Conservation (phyloP, 495 filamentous ascomycete genomes). For the Tuber borchii region DNA sequence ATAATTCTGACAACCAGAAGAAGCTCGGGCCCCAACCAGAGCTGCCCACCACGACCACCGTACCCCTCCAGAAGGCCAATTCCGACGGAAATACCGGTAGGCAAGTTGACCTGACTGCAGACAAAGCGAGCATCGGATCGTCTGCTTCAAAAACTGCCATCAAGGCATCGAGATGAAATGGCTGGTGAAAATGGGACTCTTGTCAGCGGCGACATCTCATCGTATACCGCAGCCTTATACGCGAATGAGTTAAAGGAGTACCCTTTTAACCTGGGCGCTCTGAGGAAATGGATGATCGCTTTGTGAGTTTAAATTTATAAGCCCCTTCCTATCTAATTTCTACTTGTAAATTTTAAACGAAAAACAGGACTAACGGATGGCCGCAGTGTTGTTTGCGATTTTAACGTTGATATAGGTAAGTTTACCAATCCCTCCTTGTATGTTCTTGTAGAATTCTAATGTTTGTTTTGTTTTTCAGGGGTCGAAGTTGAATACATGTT, state of each 20-base stretch:
- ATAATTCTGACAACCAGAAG: slow-evolving; percentile 22
- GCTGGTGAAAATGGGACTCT: slow-evolving; percentile 35
- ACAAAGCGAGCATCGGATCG: not conserved
- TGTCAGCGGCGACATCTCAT: slow-evolving; percentile 36
- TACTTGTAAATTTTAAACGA: not conserved
- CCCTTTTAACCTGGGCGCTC: slow-evolving; percentile 36
- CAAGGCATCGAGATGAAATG: slow-evolving; percentile 36
- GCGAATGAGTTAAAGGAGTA: slow-evolving; percentile 39
- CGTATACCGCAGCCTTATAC: slow-evolving; percentile 35
- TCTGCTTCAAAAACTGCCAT: slow-evolving; percentile 27
- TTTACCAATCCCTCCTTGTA: slow-evolving; percentile 7
- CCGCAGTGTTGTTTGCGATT: slow-evolving; percentile 41
- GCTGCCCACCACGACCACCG: slow-evolving; percentile 32
- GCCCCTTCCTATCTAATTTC: slow-evolving; percentile 17
- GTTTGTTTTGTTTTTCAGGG: slow-evolving; percentile 16
- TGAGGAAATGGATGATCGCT: slow-evolving; percentile 42
- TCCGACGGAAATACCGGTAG: slow-evolving; percentile 12
- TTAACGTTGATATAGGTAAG: slow-evolving; percentile 42
- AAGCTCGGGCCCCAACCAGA: slow-evolving; percentile 34
- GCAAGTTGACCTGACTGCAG: not conserved
- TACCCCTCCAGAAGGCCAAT: slow-evolving; percentile 34
- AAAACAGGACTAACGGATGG: slow-evolving; percentile 8
- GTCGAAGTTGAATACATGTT: slow-evolving; percentile 43
- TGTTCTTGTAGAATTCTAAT: not conserved
- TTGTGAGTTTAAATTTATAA: slow-evolving; percentile 33